Percentiles rank a stretch among this genome's conserved stretches.
These are phyloP conservation scores for Calvatia gigantea DNA, from an alignment of 768 basidiomycete species.

Conservation along the genomic window DNA sequence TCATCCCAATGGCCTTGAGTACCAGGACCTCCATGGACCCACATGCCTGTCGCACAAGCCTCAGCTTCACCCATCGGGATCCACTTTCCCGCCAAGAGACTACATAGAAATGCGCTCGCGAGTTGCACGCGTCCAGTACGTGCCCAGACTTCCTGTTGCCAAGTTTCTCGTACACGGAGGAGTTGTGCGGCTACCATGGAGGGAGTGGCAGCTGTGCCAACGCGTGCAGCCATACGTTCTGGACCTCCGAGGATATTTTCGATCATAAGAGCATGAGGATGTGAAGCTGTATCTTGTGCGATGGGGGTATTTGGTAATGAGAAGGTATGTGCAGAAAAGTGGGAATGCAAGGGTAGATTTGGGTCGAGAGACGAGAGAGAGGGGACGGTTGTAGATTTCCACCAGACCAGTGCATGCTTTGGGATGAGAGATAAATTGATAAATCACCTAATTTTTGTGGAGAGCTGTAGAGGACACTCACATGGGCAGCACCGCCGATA, in stretches of 20 bases:
- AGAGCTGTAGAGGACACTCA: slow-evolving; percentile 26
- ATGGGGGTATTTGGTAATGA: slow-evolving; percentile 72
- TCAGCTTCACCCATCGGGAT: slow-evolving; percentile 72
- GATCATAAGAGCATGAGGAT: slow-evolving; percentile 71
- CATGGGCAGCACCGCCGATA: slow-evolving; percentile 79
- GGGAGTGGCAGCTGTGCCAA: slow-evolving; percentile 68
- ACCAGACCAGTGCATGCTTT: slow-evolving; percentile 79
- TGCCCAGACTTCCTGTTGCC: slow-evolving; percentile 74
- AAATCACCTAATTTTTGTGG: neutral
- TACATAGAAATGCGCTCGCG: slow-evolving; percentile 72
- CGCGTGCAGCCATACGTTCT: slow-evolving; percentile 71
- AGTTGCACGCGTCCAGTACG: slow-evolving; percentile 75
- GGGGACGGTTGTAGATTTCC: slow-evolving; percentile 76
- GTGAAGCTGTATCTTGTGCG: slow-evolving; percentile 77
- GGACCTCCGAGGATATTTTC: slow-evolving; percentile 77
- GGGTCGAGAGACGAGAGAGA: slow-evolving; percentile 73
- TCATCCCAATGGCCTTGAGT: slow-evolving; percentile 74
- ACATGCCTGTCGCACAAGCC: slow-evolving; percentile 76
- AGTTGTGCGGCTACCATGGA: slow-evolving; percentile 75
- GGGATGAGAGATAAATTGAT: neutral
- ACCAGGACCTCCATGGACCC: slow-evolving; percentile 52
- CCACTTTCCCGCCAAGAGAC: slow-evolving; percentile 69
- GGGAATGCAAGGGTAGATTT: slow-evolving; percentile 61
- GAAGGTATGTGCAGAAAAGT: slow-evolving; percentile 65
- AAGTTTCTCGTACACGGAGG: slow-evolving; percentile 73